Evolutionary conservation across 768 basidiomycete genomes (phyloP), one percentile per base, ranked within the genome.

Genomic region (Tephrocybe rancida): DNA sequence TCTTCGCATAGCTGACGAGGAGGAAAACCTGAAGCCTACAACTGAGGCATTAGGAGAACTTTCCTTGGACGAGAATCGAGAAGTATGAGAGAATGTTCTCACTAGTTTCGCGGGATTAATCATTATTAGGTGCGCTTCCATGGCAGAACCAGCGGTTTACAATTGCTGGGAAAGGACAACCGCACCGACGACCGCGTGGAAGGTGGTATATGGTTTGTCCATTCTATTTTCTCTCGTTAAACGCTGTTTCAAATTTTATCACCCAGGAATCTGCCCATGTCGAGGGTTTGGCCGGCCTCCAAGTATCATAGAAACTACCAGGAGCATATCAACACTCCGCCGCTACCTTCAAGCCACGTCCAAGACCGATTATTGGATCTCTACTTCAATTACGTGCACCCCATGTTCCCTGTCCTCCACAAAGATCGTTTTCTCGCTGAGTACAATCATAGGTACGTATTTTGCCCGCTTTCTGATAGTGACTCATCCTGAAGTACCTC

Each of bases 381-480:
- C 7, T 95, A 91, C 67, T 94, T 94, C 70, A 82, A 82, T 10
- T 88, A 92, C 62, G 85, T 89, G 26, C 92, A 95, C 60, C 92
- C 93, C 5, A 77, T 85, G 48, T 89, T 90, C 61, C 94, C 93
- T 6, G 77, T 95, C 42, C 70, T 94, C n/a, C 83, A 90, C 68
- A 89, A 86, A 68, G 71, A 69, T 11, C 78, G 81, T 19, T 92
- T 94, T 67, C 65, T 89, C 59, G 68, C 79, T 16, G 85, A 88
- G 57, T 93, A 83, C 63, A 71, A 75, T 34, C 68, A 72, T 14
- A 79, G 78, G 85, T 84, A 59, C 60, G 70, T 29, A 48, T 22
- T 58, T 54, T 30, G 27, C 14, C 5, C 7, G 16, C 7, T n/a
- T 21, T n/a, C 19, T 21, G 18, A 21, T 19, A 16, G 10, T 16